These are phyloP conservation scores for Aaosphaeria pasadenensis DNA, from an alignment of 2,329 filamentous ascomycete genomes.

Conservation along the genomic window DNA sequence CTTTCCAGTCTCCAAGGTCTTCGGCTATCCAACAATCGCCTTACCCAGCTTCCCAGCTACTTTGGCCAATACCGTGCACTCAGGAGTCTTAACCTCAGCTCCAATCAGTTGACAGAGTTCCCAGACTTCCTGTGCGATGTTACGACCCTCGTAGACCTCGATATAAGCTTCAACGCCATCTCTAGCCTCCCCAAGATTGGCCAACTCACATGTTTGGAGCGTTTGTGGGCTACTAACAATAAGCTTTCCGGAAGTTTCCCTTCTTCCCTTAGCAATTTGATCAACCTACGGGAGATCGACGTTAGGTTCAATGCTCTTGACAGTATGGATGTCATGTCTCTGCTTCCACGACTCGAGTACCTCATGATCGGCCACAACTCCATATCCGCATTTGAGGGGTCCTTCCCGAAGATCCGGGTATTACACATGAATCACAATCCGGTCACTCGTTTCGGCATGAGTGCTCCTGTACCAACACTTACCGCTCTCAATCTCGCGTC, in stretches of 20 bases:
- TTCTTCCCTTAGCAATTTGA: slow-evolving; percentile 66
- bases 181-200: slow-evolving; percentile 76
- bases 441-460: slow-evolving; percentile 87
- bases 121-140: slow-evolving; percentile 82
- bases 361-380: slow-evolving; percentile 89
- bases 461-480: slow-evolving; percentile 71
- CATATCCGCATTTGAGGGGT: slow-evolving; percentile 84
- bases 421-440: slow-evolving; percentile 93
- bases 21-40: slow-evolving; percentile 88
- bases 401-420: slow-evolving; percentile 79
- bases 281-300: slow-evolving; percentile 84
- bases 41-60: slow-evolving; percentile 74
- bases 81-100: slow-evolving; percentile 85
- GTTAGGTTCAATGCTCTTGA: slow-evolving; percentile 89
- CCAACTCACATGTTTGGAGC: slow-evolving; percentile 74
- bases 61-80: slow-evolving; percentile 78
- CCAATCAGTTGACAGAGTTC: slow-evolving; percentile 84
- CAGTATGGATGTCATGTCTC: slow-evolving; percentile 82
- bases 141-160: slow-evolving; percentile 81
- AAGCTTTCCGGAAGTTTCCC: slow-evolving; percentile 74
- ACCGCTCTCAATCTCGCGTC: slow-evolving; percentile 87
- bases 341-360: slow-evolving; percentile 82
- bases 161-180: slow-evolving; percentile 96
- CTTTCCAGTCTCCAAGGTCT: slow-evolving; percentile 78
- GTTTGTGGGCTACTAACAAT: slow-evolving; percentile 95